Evolutionary conservation across 768 basidiomycete species (phyloP), one percentile per base, ranked within the genome.

Genomic region (Rhizopogon salebrosus): DNA sequence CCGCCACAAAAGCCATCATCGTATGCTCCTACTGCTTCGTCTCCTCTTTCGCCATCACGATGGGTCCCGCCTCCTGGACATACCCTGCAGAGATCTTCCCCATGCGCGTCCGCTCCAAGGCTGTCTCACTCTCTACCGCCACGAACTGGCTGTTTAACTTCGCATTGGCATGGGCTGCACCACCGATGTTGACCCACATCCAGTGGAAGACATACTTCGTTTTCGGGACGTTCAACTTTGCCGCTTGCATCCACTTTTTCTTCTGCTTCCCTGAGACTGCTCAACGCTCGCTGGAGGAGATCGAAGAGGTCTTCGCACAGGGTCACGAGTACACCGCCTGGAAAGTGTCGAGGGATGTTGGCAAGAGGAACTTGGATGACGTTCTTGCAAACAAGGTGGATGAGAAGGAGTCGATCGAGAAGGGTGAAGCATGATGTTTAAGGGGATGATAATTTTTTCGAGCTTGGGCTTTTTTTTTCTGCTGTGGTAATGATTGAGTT

Each of bases 231-330:
- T 88, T 88, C 79, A 87, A 87, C 73, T 82, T 85, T 54, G 80
- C 83, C 1, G 84, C 82, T 1, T 84, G 77, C 64, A 70, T 88
- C 49, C 87, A 89, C 59, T 73, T 89, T 54, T 72, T 85, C 62
- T 89, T 90, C 77, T 84, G 85, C 77, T 90, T 80, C 76, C 89
- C 87, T 11, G 89, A 90, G 68, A 88, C 87, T 3, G 82, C 82
- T 13, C 82, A 82, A 4, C 76, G 85, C 0, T 80, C 84, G 3
- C 78, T 91, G 8, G 89, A 91, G 67, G 88, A 91, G 66, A 77
- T 90, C 38, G 89, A 91, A 63, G 87, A 84, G 5, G 79, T 90
- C 57, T 90, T 91, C 72, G 69, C 72, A 5, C 79, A 83, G 58
- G 86, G 85, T 0, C 80, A 90, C 58, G 63, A 68, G 29, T 90